phyloP scores from a whole-genome alignment of 345 rosid species.

The Psidium friedrichsthalianum region DNA sequence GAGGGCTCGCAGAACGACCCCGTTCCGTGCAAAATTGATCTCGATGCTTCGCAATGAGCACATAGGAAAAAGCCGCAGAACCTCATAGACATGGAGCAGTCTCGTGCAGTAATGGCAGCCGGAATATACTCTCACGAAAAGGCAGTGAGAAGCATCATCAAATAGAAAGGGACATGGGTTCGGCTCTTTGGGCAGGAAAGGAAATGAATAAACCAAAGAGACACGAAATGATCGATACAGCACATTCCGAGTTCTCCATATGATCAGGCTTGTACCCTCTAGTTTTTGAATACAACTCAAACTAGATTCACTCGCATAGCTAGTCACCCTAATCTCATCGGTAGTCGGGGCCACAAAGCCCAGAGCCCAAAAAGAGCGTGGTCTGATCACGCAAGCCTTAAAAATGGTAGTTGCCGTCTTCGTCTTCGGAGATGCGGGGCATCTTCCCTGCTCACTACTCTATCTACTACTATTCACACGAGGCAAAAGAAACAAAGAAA shows the following conservation, averaged over 20 bases:
- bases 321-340: not conserved
- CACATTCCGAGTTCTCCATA: not conserved
- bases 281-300: not conserved
- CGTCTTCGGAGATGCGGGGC: not conserved
- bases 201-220: not conserved
- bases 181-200: not conserved
- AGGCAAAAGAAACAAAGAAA: not conserved
- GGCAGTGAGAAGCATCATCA: not conserved
- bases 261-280: not conserved
- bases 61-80: not conserved
- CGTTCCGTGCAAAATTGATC: not conserved
- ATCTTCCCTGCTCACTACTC: not conserved
- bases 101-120: not conserved
- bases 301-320: not conserved
- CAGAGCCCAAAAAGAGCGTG: not conserved
- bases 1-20: not conserved
- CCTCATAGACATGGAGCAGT: not conserved
- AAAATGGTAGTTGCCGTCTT: not conserved
- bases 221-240: not conserved
- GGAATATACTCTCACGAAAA: not conserved
- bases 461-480: not conserved
- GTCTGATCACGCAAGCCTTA: not conserved
- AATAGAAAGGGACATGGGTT: not conserved
- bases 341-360: not conserved
- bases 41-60: not conserved